phyloP scores from a whole-genome alignment of 169 alveolate species.

The Cryptosporidium viatorum region DNA sequence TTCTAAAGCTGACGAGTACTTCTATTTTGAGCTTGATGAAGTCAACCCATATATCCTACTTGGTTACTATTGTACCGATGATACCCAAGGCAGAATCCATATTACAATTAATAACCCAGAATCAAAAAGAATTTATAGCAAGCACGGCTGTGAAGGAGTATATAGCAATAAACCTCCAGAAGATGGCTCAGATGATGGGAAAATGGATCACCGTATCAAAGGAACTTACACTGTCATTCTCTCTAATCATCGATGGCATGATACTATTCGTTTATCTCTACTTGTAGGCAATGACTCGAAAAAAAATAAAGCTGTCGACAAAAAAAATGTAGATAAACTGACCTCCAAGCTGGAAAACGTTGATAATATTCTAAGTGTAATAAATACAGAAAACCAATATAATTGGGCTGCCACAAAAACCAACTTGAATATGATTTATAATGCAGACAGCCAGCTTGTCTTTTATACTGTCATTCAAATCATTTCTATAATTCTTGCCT shows the following conservation, averaged over 20 bases:
- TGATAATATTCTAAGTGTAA: constrained; percentile 28
- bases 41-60: constrained; percentile 39
- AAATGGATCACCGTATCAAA: constrained; percentile 27
- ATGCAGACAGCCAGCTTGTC: constrained; percentile 33
- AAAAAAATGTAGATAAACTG: constrained; percentile 40
- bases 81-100: constrained; percentile 44
- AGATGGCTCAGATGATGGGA: constrained; percentile 13
- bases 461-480: constrained; percentile 46
- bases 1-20: constrained; percentile 70
- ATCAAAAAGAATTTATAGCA: constrained; percentile 59
- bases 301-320: constrained; percentile 46
- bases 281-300: constrained; percentile 52
- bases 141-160: constrained; percentile 73
- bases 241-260: constrained; percentile 69
- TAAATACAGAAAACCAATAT: constrained; percentile 58
- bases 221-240: constrained; percentile 69
- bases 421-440: constrained; percentile 16
- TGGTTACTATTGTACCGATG: constrained; percentile 65
- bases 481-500: constrained; percentile 13
- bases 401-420: constrained; percentile 53
- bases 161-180: constrained; percentile 20
- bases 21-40: constrained; percentile 46
- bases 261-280: constrained; percentile 36
- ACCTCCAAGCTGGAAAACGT: constrained; percentile 27
- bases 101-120: constrained; percentile 69